Conservation (phyloP, 2,329 filamentous ascomycete genomes). For the Calonectria ilicicola region DNA sequence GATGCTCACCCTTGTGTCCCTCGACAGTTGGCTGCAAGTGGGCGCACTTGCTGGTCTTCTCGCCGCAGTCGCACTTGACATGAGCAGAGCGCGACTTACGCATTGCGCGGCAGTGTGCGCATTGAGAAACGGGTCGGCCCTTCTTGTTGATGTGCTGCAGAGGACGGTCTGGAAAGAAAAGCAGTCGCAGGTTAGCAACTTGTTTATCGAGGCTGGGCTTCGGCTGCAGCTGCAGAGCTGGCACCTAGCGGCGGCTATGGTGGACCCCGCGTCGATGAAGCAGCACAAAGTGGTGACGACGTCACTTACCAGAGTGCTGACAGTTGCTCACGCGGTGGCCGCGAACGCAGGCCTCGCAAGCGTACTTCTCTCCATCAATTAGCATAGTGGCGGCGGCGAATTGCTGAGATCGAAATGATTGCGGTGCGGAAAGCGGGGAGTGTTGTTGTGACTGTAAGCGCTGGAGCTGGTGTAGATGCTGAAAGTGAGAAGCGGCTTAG, state of each 20-base stretch:
- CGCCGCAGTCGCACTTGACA: slow-evolving; percentile 96
- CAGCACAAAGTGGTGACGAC: slow-evolving; percentile 21
- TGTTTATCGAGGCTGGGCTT: not conserved
- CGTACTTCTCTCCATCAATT: slow-evolving; percentile 96
- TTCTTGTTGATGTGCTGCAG: slow-evolving; percentile 97
- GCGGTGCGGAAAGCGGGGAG: slow-evolving; percentile 17
- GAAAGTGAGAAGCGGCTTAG: not conserved
- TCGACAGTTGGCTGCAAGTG: slow-evolving; percentile 69
- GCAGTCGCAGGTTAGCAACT: slow-evolving; percentile 38
- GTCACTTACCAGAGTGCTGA: slow-evolving; percentile 87
- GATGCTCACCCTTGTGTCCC: slow-evolving; percentile 68
- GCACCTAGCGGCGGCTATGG: not conserved
- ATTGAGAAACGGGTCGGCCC: slow-evolving; percentile 97
- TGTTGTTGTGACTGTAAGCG: not conserved
- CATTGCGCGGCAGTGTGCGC: slow-evolving; percentile 93
- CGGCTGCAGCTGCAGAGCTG: not conserved
- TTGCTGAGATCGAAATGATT: slow-evolving; percentile 21
- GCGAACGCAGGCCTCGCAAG: slow-evolving; percentile 97
- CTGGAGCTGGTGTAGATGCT: not conserved
- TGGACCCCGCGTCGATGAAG: slow-evolving; percentile 5
- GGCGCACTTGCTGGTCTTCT: slow-evolving; percentile 82
- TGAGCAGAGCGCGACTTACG: slow-evolving; percentile 96
- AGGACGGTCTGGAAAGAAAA: slow-evolving; percentile 76
- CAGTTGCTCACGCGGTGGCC: slow-evolving; percentile 99
- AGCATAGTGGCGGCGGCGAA: slow-evolving; percentile 67